phyloP scores from a whole-genome alignment of 108 stramenopile species.

The Nitzschia putrida region DNA sequence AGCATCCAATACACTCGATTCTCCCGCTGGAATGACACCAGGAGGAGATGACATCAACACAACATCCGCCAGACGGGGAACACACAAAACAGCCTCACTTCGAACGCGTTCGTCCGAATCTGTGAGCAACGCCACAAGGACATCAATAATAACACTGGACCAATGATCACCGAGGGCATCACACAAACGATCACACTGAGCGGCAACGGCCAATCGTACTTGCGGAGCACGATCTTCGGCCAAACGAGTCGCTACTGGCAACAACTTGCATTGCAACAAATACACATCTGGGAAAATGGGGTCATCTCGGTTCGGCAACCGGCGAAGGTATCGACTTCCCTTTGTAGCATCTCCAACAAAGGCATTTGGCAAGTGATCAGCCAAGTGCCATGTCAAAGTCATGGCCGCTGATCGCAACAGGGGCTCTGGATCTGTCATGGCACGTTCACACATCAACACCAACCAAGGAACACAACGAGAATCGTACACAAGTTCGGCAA shows the following conservation, averaged over 20 bases:
- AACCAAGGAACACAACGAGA: slow-evolving; percentile 83
- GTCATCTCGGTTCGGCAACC: slow-evolving; percentile 79
- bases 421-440: slow-evolving; percentile 91
- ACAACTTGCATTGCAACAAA: slow-evolving; percentile 84
- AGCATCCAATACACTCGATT: slow-evolving; percentile 72
- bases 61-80: slow-evolving; percentile 79
- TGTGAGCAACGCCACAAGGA: slow-evolving; percentile 71
- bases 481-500: slow-evolving; percentile 86
- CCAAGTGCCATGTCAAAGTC: slow-evolving; percentile 88
- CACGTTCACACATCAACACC: slow-evolving; percentile 89
- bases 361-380: slow-evolving; percentile 89
- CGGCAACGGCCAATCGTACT: slow-evolving; percentile 84
- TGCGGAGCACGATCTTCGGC: slow-evolving; percentile 84
- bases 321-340: slow-evolving; percentile 75
- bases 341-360: slow-evolving; percentile 87
- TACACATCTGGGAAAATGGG: slow-evolving; percentile 88
- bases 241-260: slow-evolving; percentile 85
- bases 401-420: slow-evolving; percentile 85
- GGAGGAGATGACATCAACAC: slow-evolving; percentile 51
- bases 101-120: slow-evolving; percentile 85
- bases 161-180: slow-evolving; percentile 87
- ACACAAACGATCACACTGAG: slow-evolving; percentile 85
- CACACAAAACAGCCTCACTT: slow-evolving; percentile 82
- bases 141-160: slow-evolving; percentile 89
- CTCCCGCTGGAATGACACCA: slow-evolving; percentile 49